Conservation (phyloP, 2,329 filamentous ascomycete species). For the Sporothrix pallida region DNA sequence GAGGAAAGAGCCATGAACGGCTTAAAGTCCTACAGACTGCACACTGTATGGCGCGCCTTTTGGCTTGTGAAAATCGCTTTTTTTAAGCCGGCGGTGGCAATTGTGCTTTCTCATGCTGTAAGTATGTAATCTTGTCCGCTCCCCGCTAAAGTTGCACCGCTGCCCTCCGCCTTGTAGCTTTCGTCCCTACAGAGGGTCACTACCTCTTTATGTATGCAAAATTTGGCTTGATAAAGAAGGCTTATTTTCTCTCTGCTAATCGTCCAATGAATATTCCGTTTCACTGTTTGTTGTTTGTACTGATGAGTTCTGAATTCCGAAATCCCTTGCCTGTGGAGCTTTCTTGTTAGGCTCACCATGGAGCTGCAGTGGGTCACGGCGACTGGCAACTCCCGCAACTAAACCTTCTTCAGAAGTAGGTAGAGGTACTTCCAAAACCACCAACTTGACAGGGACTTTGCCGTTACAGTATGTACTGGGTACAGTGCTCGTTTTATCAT, state of each 20-base stretch:
- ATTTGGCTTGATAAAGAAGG: too few relatives aligned
- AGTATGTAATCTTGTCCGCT: too few relatives aligned
- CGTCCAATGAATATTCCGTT: not conserved
- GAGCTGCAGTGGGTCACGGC: constrained; percentile 3
- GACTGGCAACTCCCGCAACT: constrained; percentile 19
- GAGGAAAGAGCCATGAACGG: not conserved
- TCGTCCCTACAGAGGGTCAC: not conserved
- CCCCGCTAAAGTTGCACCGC: too few relatives aligned
- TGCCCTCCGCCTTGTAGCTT: too few relatives aligned
- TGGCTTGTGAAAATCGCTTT: constrained; percentile 13
- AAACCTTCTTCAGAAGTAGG: not conserved
- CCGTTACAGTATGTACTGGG: not conserved
- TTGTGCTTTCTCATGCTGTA: not conserved
- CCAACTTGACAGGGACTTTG: not conserved
- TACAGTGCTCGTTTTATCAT: not conserved
- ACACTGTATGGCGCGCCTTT: not conserved
- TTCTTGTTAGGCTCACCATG: not conserved
- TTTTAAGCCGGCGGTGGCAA: too few relatives aligned
- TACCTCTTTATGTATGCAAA: not conserved
- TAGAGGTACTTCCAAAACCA: not conserved
- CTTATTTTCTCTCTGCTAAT: too few relatives aligned
- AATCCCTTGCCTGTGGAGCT: not conserved
- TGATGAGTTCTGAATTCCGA: not conserved
- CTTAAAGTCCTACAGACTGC: not conserved
- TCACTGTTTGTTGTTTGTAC: not conserved